A percentile compares a stretch with the other conserved stretches of the same genome.
These are phyloP conservation scores for Aspergillus olivimuriae DNA, from an alignment of 495 filamentous ascomycete species.

Conservation along the genomic window DNA sequence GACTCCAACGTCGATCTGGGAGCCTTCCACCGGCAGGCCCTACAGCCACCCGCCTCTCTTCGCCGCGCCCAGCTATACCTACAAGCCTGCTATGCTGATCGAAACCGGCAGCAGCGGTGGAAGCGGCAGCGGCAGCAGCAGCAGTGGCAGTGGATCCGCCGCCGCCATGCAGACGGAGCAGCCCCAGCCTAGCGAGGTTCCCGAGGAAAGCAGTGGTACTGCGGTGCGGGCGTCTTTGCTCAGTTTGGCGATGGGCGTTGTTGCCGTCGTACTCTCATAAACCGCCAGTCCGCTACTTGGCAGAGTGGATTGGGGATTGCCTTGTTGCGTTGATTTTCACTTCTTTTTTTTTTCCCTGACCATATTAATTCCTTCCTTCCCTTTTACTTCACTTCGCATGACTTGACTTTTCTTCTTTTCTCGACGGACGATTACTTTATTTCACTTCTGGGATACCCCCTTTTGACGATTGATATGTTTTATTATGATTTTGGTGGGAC, in stretches of 20 bases:
- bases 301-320: neutral
- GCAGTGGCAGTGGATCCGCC: neutral
- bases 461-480: constrained; percentile 4
- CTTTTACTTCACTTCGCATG: neutral
- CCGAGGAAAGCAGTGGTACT: constrained; percentile 15
- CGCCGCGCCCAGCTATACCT: constrained; percentile 1
- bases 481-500: neutral
- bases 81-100: constrained; percentile 1
- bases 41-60: constrained; percentile 1
- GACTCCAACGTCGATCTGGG: constrained; percentile 18
- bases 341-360: neutral
- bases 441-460: constrained; percentile 1
- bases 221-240: constrained; percentile 20
- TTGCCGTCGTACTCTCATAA: no score
- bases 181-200: neutral
- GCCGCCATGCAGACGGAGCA: neutral
- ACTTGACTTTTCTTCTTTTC: neutral
- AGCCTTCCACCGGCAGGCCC: constrained; percentile 16
- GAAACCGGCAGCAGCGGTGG: neutral
- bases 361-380: neutral
- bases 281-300: no score
- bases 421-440: neutral
- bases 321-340: neutral
- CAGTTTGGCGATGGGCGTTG: constrained; percentile 22
- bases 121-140: neutral